Conservation (phyloP, 2,329 filamentous ascomycete species). For the Stachybotrys chlorohalonatus region DNA sequence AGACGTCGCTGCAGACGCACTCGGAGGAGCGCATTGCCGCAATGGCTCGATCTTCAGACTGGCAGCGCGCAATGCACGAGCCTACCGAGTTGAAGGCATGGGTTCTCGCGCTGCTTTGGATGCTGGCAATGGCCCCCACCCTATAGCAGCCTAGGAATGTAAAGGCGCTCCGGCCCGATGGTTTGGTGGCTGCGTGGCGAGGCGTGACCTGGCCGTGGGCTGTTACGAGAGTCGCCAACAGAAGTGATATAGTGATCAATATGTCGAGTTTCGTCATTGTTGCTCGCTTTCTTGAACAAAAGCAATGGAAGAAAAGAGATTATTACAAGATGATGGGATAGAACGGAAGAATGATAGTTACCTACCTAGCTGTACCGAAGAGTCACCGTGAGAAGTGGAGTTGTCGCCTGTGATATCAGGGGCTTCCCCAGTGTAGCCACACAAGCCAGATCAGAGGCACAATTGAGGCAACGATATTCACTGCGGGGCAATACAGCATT, state of each 20-base stretch:
- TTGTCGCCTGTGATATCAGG: too few species aligned
- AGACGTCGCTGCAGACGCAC: not conserved
- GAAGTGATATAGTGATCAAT: not conserved
- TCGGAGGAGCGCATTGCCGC: not conserved
- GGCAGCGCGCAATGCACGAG: not conserved
- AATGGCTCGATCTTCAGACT: not conserved
- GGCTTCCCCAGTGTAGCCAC: too few species aligned
- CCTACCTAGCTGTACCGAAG: too few species aligned
- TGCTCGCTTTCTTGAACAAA: not conserved
- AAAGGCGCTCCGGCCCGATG: not conserved
- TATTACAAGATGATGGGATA: too few species aligned
- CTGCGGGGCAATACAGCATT: too few species aligned
- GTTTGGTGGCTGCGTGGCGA: not conserved
- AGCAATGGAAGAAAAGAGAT: not conserved
- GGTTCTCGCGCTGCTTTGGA: not conserved
- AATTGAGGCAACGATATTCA: too few species aligned
- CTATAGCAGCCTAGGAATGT: not conserved
- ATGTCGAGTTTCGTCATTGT: not conserved
- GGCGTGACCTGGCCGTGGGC: not conserved
- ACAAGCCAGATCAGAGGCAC: too few species aligned
- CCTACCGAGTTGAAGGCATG: not conserved
- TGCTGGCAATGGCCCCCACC: not conserved
- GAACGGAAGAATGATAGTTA: too few species aligned
- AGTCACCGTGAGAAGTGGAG: too few species aligned
- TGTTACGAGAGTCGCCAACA: not conserved